These are phyloP conservation scores for Erodium texanum DNA, from an alignment of 441 rosid species.

Conservation along the genomic window DNA sequence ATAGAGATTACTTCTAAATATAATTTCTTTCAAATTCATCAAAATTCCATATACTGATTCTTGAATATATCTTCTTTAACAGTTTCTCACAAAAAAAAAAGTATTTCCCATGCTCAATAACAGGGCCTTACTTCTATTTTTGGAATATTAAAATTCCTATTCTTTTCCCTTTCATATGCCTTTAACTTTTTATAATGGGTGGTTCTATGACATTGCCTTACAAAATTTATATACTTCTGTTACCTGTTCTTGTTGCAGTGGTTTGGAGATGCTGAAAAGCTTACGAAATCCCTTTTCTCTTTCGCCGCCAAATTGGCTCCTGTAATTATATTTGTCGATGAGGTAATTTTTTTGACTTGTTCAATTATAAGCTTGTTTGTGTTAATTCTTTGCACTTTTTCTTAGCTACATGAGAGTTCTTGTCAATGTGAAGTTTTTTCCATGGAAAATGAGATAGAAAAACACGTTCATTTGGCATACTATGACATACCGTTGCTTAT, in stretches of 20 bases:
- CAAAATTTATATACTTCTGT: slow-evolving; percentile 3
- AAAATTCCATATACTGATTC: too few relatives aligned
- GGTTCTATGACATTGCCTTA: too few relatives aligned
- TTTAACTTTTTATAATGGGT: too few relatives aligned
- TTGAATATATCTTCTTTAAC: too few relatives aligned
- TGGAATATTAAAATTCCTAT: too few relatives aligned
- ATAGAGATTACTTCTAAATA: too few relatives aligned
- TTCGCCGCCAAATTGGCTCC: slow-evolving; percentile 91
- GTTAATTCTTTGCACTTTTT: not conserved
- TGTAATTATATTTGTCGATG: slow-evolving; percentile 88
- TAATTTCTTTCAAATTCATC: too few relatives aligned
- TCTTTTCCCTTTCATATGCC: too few relatives aligned
- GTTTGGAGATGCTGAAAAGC: slow-evolving; percentile 99
- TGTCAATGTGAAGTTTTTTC: not conserved
- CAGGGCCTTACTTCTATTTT: too few relatives aligned
- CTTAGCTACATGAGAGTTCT: not conserved
- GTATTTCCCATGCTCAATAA: too few relatives aligned
- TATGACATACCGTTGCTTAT: not conserved
- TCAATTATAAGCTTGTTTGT: not conserved
- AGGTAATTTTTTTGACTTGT: slow-evolving; percentile 41
- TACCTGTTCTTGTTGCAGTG: slow-evolving; percentile 42
- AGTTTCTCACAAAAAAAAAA: too few relatives aligned
- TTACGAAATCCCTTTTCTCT: slow-evolving; percentile 88
- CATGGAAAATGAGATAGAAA: not conserved
- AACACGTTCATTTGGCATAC: not conserved